phyloP scores from a whole-genome alignment of 192 early-diverging fungal genomes.

The Backusella parvicylindrica region DNA sequence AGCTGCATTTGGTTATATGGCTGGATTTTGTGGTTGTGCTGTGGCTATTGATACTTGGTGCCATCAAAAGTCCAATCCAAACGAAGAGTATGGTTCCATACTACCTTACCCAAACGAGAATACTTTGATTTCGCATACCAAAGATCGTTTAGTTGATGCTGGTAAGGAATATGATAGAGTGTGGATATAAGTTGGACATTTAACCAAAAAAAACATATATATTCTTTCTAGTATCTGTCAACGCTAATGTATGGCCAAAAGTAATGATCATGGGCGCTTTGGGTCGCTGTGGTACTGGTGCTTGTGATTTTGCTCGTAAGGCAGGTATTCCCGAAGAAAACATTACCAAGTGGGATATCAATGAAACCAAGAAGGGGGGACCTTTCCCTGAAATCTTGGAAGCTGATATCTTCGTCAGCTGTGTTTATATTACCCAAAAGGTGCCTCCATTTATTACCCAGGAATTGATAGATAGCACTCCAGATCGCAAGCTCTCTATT shows the following conservation, averaged over 20 bases:
- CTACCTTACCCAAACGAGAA: constrained; percentile 86
- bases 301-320: constrained; percentile 76
- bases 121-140: constrained; percentile 68
- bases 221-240: constrained; percentile 31
- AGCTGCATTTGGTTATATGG: constrained; percentile 95
- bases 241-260: constrained; percentile 63
- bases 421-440: constrained; percentile 89
- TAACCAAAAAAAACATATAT: not conserved
- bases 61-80: constrained; percentile 60
- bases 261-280: constrained; percentile 98
- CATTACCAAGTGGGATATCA: constrained; percentile 95
- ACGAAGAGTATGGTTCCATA: constrained; percentile 64
- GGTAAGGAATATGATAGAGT: constrained; percentile 35
- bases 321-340: constrained; percentile 81
- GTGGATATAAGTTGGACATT: not conserved
- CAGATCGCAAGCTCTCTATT: constrained; percentile 73
- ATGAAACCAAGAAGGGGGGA: constrained; percentile 88
- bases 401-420: constrained; percentile 96
- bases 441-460: constrained; percentile 95
- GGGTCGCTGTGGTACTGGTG: constrained; percentile 92
- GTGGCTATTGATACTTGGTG: constrained; percentile 90
- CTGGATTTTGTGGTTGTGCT: constrained; percentile 91
- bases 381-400: constrained; percentile 90
- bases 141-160: constrained; percentile 54
- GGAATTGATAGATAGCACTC: constrained; percentile 67